phyloP scores from a whole-genome alignment of 495 filamentous ascomycete species.

The Aspergillus indologenus region DNA sequence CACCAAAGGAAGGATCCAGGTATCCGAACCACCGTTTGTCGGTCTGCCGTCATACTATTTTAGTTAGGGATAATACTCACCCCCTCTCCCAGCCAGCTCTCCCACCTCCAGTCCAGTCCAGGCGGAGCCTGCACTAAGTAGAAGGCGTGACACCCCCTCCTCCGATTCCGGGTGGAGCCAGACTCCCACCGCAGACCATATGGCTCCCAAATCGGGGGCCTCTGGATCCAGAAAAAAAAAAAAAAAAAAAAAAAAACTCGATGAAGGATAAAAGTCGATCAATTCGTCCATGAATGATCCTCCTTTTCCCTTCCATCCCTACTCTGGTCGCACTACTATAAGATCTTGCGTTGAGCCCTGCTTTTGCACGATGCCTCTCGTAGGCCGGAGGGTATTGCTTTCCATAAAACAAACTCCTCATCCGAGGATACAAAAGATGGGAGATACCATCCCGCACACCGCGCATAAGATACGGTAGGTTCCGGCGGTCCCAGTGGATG shows the following conservation, averaged over 20 bases:
- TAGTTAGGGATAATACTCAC: background rate
- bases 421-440: constrained; percentile 13
- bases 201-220: background rate
- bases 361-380: too few relatives aligned
- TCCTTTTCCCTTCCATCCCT: background rate
- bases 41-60: background rate
- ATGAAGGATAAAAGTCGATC: constrained; percentile 8
- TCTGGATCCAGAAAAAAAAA: too few relatives aligned
- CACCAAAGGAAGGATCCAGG: constrained; percentile 8
- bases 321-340: constrained; percentile 5
- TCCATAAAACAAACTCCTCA: constrained; percentile 2
- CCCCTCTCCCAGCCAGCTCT: background rate
- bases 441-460: constrained; percentile 14
- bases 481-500: background rate
- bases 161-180: constrained; percentile 9
- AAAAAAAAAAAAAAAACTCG: background rate
- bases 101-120: background rate
- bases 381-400: background rate
- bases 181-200: constrained; percentile 1
- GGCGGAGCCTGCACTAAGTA: background rate
- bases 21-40: constrained; percentile 5
- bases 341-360: background rate
- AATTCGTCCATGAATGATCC: constrained; percentile 5
- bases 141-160: too few relatives aligned
- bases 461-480: background rate